phyloP scores from a whole-genome alignment of 1,284 basidiomycete species.

The Cryptococcus jaspeensis region DNA sequence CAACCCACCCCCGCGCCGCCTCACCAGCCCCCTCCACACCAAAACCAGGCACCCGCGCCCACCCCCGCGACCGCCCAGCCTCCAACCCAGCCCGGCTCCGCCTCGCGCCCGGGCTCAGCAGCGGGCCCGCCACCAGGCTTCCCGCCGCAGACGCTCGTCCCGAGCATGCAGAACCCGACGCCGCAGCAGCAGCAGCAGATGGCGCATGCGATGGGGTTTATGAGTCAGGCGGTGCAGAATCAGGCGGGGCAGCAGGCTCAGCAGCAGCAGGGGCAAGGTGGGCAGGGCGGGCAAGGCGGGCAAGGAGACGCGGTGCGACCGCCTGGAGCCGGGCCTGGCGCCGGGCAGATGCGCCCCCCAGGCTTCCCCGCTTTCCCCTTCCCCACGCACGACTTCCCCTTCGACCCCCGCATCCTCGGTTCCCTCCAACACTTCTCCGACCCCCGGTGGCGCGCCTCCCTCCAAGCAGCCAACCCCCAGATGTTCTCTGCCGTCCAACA shows the following conservation, averaged over 20 bases:
- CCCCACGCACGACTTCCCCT: conserved; percentile 36
- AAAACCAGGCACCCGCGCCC: conserved; percentile 18
- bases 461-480: conserved; percentile 33
- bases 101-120: conserved; percentile 8
- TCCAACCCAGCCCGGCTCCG: conserved; percentile 7
- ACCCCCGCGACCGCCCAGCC: conserved; percentile 23
- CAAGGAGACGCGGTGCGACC: conserved; percentile 2
- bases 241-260: conserved; percentile 8
- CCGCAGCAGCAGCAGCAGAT: conserved; percentile 38
- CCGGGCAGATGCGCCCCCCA: conserved; percentile 19
- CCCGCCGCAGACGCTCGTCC: conserved; percentile 10
- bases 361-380: not conserved
- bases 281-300: not conserved
- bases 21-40: conserved; percentile 1
- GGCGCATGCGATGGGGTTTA: conserved; percentile 32
- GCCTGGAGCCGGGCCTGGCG: not conserved
- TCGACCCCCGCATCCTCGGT: conserved; percentile 38
- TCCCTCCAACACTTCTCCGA: conserved; percentile 28
- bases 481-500: conserved; percentile 21
- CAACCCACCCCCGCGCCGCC: no score
- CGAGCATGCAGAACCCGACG: conserved; percentile 17
- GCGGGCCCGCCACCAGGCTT: conserved; percentile 1
- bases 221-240: conserved; percentile 25
- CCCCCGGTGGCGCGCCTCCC: conserved; percentile 33
- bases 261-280: no score